Conservation (phyloP, 768 basidiomycete species). For the Neoboletus magnificus region DNA sequence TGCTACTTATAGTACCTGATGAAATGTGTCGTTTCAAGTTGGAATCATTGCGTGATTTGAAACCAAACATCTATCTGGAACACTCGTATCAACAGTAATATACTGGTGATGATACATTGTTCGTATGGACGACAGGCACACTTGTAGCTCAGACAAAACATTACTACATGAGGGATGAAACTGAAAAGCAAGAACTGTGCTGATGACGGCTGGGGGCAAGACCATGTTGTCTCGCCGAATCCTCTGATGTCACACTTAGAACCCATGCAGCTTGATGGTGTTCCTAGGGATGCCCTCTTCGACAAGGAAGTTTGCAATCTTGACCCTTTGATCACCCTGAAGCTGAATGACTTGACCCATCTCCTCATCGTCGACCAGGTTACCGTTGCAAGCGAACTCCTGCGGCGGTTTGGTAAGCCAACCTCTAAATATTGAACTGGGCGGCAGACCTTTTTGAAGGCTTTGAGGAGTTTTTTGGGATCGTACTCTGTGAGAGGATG, state of each 20-base stretch:
- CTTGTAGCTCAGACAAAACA: conserved; percentile 16
- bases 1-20: background rate
- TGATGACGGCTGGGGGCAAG: conserved; percentile 3
- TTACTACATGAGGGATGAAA: conserved; percentile 17
- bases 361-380: conserved; percentile 91
- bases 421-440: background rate
- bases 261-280: conserved; percentile 86
- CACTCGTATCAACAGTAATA: conserved; percentile 23
- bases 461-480: conserved; percentile 96
- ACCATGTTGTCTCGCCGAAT: conserved; percentile 1
- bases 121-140: conserved; percentile 15
- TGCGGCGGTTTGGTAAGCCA: conserved; percentile 30
- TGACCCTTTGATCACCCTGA: conserved; percentile 94
- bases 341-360: conserved; percentile 97
- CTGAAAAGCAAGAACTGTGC: conserved; percentile 8
- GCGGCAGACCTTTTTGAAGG: conserved; percentile 86
- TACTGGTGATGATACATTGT: conserved; percentile 27
- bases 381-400: conserved; percentile 99
- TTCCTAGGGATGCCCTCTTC: conserved; percentile 75
- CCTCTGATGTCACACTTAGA: conserved; percentile 44
- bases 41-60: conserved; percentile 4
- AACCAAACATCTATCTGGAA: conserved; percentile 22
- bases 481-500: conserved; percentile 73
- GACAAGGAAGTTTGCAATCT: conserved; percentile 84
- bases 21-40: background rate